Base-by-base conservation (phyloP, 1,284 basidiomycete genomes). In the Cutaneotrichosporon daszewskae region DNA sequence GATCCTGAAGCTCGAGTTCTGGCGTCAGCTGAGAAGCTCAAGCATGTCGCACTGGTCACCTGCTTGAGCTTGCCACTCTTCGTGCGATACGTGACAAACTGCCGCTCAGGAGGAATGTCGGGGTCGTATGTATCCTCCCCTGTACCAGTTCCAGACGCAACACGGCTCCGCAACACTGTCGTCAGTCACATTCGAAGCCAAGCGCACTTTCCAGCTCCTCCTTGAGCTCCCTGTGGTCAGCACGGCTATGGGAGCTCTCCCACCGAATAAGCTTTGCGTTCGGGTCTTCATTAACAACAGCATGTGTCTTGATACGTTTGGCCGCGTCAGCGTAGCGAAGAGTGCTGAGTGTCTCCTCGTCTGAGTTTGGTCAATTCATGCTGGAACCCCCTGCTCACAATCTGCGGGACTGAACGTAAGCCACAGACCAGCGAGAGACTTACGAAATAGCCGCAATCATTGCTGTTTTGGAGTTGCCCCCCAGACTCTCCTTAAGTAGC, bases 221-320 rank as follows among this genome's bases (percentile, higher is more conserved):
- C 72, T 97, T 97, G 66, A 97, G 84, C 72, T 97, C 94, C 40
- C 94, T 85, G 45, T 87, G 41, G 86, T 94, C 67, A 92, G 90
- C 38, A 32, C 13, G 12, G 23, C 12, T n/a, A 10, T 3, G 11
- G 54, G n/a, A n/a, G n/a, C n/a, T n/a, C n/a, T n/a, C 57, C 12
- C 40, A 59, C 58, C 62, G 47, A 43, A 97, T 92, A 45, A 97
- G 83, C 75, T 90, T 96, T 64, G 94, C 94, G 63, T 97, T 98
- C 16, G 95, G 92, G 77, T 98, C 94, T 72, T 98, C 94, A 71
- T 98, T 98, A 58, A 98, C 87, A 40, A 97, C 82, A 14, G 94
- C 94, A 76, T 97, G 95, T 72, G 97, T 98, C 82, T 94, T 95
- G 76, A 98, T 98, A 81, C 94, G 95, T 83, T 98, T 98, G 20